Conservation (phyloP, 129 eudicot genomes). For the Heracleum sosnowskyi region DNA sequence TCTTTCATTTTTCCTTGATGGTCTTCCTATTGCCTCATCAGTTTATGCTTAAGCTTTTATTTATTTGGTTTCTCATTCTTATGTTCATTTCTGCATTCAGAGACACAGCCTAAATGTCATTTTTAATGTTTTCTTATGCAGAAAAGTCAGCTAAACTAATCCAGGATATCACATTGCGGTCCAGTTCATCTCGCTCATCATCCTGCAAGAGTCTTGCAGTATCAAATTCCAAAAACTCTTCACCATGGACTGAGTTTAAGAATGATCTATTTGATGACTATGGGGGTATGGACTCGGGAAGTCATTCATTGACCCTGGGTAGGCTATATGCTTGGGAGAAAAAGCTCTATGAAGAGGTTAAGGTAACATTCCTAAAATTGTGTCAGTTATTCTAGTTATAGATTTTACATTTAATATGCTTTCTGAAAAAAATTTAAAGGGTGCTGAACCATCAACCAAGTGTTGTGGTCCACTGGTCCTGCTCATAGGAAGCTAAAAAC, state of each 20-base stretch:
- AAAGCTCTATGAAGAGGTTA: conserved; percentile 89
- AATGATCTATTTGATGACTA: conserved; percentile 89
- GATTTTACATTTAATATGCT: not conserved
- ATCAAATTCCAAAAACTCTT: conserved; percentile 71
- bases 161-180: conserved; percentile 61
- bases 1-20: not conserved
- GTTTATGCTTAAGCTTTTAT: not conserved
- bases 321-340: conserved; percentile 99
- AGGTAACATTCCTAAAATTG: conserved; percentile 38
- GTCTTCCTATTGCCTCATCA: not conserved
- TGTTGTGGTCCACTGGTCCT: not conserved
- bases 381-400: not conserved
- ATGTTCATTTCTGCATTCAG: not conserved
- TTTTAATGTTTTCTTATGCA: conserved; percentile 26
- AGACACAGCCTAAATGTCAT: not conserved
- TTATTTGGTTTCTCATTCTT: not conserved
- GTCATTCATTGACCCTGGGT: conserved; percentile 83
- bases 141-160: conserved; percentile 87
- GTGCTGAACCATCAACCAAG: conserved; percentile 2
- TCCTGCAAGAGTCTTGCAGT: conserved; percentile 85
- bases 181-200: conserved; percentile 67
- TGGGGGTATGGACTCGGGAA: conserved; percentile 96
- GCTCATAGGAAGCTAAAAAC: not conserved
- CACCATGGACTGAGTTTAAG: conserved; percentile 80
- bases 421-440: not conserved